Percentiles rank a stretch among this genome's conserved stretches.
Evolutionary conservation across 169 alveolate species (phyloP).

Genomic region (Cyclospora cayetanensis): DNA sequence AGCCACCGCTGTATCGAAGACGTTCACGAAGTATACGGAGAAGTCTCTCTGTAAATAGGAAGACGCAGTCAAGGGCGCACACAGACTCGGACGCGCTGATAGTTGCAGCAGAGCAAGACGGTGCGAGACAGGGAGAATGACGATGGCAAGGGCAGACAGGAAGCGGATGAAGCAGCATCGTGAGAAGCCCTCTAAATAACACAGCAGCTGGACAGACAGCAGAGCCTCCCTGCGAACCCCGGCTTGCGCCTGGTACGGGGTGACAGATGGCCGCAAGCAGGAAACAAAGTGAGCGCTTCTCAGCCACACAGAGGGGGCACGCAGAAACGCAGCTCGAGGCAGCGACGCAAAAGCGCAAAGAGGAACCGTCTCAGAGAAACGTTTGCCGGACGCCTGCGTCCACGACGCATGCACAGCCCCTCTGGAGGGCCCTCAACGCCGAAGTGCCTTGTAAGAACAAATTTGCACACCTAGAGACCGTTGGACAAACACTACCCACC

Average conservation of each 20-base stretch:
- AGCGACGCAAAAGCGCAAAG: not conserved
- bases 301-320: not conserved
- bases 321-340: not conserved
- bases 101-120: not conserved
- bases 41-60: conserved; percentile 88
- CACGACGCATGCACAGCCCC: too few relatives aligned
- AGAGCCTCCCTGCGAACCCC: not conserved
- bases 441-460: too few relatives aligned
- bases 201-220: not conserved
- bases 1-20: conserved; percentile 95
- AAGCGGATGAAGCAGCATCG: not conserved
- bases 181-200: not conserved
- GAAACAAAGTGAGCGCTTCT: not conserved
- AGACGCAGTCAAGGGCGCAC: not conserved
- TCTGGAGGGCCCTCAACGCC: too few relatives aligned
- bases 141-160: not conserved
- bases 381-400: too few relatives aligned
- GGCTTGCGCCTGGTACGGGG: too few relatives aligned
- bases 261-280: not conserved
- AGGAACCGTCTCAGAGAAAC: not conserved
- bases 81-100: not conserved
- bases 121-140: not conserved
- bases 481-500: conserved; percentile 13
- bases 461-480: not conserved
- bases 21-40: conserved; percentile 91